phyloP scores from a whole-genome alignment of 2,329 filamentous ascomycete genomes.

The Aspergillus thermomutatus region DNA sequence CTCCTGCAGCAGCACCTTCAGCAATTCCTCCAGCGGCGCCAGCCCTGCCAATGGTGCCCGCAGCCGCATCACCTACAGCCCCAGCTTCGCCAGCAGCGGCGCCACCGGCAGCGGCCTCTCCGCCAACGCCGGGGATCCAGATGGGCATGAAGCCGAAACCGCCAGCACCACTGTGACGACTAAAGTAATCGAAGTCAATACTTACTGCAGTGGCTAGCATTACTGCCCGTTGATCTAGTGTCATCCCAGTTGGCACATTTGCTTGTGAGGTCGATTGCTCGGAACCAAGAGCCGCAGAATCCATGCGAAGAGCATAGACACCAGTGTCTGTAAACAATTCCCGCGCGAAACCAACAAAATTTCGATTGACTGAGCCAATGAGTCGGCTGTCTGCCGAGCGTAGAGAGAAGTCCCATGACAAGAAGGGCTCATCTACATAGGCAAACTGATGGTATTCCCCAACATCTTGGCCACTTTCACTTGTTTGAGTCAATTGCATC shows the following conservation, averaged over 20 bases:
- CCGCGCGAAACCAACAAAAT: slow-evolving; percentile 60
- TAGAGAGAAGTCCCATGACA: slow-evolving; percentile 64
- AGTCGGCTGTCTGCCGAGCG: slow-evolving; percentile 48
- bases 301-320: slow-evolving; percentile 63
- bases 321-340: slow-evolving; percentile 66
- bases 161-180: slow-evolving; percentile 52
- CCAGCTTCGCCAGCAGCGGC: slow-evolving; percentile 37
- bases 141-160: slow-evolving; percentile 52
- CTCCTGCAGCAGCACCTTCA: slow-evolving; percentile 43
- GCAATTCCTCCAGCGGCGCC: slow-evolving; percentile 40
- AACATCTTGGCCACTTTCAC: slow-evolving; percentile 21
- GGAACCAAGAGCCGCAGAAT: slow-evolving; percentile 51
- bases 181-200: slow-evolving; percentile 67
- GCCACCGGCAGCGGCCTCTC: slow-evolving; percentile 38
- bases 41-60: slow-evolving; percentile 35
- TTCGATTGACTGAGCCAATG: slow-evolving; percentile 62
- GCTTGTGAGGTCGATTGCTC: slow-evolving; percentile 22
- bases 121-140: slow-evolving; percentile 47
- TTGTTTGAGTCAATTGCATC: slow-evolving; percentile 35
- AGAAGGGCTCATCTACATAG: slow-evolving; percentile 59
- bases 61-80: slow-evolving; percentile 34
- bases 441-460: slow-evolving; percentile 59
- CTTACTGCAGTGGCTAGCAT: slow-evolving; percentile 65
- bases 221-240: slow-evolving; percentile 62
- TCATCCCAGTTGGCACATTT: slow-evolving; percentile 50